Conservation (phyloP, 306 rosid genomes). For the Boehmeria nivea region DNA sequence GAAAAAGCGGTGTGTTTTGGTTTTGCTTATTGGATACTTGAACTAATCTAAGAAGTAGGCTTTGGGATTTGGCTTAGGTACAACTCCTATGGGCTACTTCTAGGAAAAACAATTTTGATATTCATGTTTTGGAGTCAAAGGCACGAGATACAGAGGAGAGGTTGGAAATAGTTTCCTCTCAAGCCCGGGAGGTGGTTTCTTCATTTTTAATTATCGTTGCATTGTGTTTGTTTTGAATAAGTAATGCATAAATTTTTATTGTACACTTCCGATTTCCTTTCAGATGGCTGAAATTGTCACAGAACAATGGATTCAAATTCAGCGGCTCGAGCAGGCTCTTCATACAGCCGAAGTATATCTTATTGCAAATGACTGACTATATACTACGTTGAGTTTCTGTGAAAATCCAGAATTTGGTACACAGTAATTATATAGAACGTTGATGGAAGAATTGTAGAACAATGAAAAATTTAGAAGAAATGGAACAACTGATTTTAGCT, state of each 20-base stretch:
- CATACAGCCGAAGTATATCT: constrained; percentile 54
- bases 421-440: too few relatives aligned
- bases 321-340: constrained; percentile 97
- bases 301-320: constrained; percentile 88
- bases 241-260: too few relatives aligned
- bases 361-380: not conserved
- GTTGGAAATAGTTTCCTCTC: constrained; percentile 39
- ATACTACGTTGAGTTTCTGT: not conserved
- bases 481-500: too few relatives aligned
- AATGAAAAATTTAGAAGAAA: too few relatives aligned
- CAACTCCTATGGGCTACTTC: constrained; percentile 64
- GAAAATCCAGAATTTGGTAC: not conserved
- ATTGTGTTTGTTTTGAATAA: constrained; percentile 6
- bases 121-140: constrained; percentile 55
- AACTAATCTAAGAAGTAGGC: constrained; percentile 46
- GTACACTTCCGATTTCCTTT: constrained; percentile 18
- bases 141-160: constrained; percentile 55
- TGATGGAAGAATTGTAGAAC: too few relatives aligned
- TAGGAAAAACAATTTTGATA: constrained; percentile 75
- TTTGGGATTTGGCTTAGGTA: constrained; percentile 50
- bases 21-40: constrained; percentile 20
- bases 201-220: not conserved
- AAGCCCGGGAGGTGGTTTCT: constrained; percentile 50
- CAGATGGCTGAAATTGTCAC: constrained; percentile 69
- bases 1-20: not conserved